These are phyloP conservation scores for Yamadazyma songkhlaensis DNA, from an alignment of 1,139 yeast genomes.

Conservation along the genomic window DNA sequence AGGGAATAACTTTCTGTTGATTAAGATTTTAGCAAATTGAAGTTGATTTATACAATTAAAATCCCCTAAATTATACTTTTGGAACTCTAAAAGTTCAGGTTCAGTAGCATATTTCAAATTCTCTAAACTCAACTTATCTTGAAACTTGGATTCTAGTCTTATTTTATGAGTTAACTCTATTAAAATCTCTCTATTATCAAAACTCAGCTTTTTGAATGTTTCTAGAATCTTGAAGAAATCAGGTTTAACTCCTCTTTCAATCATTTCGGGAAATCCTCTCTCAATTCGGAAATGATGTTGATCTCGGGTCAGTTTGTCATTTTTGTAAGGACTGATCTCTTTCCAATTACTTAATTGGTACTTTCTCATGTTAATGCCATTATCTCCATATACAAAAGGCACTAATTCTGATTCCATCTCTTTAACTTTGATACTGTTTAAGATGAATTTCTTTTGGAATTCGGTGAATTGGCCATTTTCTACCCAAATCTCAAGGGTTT, in stretches of 20 bases:
- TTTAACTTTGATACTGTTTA: conserved; percentile 17
- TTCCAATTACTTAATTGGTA: conserved; percentile 10
- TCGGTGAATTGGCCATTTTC: conserved; percentile 5
- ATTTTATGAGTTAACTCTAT: conserved; percentile 19
- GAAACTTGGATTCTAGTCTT: conserved; percentile 13
- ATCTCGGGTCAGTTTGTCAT: conserved; percentile 1
- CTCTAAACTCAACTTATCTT: conserved; percentile 15
- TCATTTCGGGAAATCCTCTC: conserved; percentile 33
- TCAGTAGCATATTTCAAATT: conserved; percentile 15
- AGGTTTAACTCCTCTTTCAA: conserved; percentile 36
- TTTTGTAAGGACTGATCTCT: neutral
- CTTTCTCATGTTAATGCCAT: conserved; percentile 14
- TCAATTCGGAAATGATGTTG: conserved; percentile 34
- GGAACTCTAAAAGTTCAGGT: conserved; percentile 18
- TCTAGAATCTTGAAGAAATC: conserved; percentile 29
- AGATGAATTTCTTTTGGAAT: conserved; percentile 1
- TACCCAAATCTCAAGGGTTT: conserved; percentile 24
- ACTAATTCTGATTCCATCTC: conserved; percentile 27
- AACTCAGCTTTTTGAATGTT: conserved; percentile 29
- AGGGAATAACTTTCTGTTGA: conserved; percentile 25
- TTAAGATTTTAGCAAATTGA: conserved; percentile 28
- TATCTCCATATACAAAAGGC: conserved; percentile 25
- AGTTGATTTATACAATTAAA: conserved; percentile 30
- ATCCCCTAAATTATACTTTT: conserved; percentile 9
- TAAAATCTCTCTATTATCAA: conserved; percentile 16